Evolutionary conservation across 2,329 filamentous ascomycete genomes (phyloP), one percentile per base, ranked within the genome.

Genomic region (Mollisiaceae sp.): DNA sequence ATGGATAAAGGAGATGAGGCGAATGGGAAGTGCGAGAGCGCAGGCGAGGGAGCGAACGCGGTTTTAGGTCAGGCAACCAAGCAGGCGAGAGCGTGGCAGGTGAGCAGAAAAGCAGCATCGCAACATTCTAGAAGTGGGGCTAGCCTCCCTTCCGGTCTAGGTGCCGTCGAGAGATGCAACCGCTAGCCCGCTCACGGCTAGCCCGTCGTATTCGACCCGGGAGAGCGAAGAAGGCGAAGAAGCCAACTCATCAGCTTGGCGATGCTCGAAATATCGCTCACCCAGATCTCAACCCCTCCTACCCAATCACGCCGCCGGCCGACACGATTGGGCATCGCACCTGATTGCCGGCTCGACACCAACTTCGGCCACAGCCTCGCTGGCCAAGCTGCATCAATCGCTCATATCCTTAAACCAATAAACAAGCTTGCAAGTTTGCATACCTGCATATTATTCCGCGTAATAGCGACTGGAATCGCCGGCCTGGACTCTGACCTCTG

Each of bases 291-390:
- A 52, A 8, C 8, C 14, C 36, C 14, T 39, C 36, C 36, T 8
- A 32, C 47, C 47, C 47, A 52, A 52, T 52, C 47, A 52, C 4
- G 9, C 11, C 22, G 24, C 47, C 24, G 32, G 22, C 12, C 27
- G 20, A 52, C 47, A 52, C 15, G 9, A 52, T 52, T 52, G 47
- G 47, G 14, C 22, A 52, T 4, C 8, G n/a, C 22, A 4, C 47
- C 4, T 27, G 32, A 27, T 52, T 38, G 11, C 57, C n/a, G 20
- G 36, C 55, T 22, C 39, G 35, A 12, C 38, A 22, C 22, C 36
- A 20, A 60, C 20, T 22, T 50, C 38, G 56, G 43, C 59, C 70
- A 74, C 69, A 74, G 72, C 72, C 72, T 74, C 71, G 67, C 65
- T 72, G 68, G 61, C 61, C 63, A 67, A 73, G 70, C 69, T 71